These are phyloP conservation scores for Ceratocystis destructans DNA, from an alignment of 2,329 filamentous ascomycete genomes.

Conservation along the genomic window DNA sequence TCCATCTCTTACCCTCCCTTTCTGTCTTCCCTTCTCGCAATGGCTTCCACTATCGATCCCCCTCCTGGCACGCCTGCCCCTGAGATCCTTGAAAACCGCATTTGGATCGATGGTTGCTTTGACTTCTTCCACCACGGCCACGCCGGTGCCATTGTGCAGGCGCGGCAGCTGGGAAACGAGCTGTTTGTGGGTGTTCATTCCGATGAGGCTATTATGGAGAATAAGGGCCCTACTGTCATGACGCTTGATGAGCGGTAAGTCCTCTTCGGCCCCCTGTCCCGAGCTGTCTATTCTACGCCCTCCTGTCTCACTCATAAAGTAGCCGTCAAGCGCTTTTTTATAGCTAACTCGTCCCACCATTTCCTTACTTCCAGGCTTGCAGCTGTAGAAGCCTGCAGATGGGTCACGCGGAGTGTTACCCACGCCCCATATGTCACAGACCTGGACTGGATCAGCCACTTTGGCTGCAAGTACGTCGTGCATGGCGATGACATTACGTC, in stretches of 20 bases:
- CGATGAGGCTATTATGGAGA: conserved; percentile 86
- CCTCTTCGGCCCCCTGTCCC: neutral
- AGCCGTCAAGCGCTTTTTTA: no score
- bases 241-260: conserved; percentile 67
- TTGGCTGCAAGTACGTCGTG: conserved; percentile 88
- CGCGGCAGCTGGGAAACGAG: conserved; percentile 76
- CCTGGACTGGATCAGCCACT: conserved; percentile 86
- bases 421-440: conserved; percentile 89
- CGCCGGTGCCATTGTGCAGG: conserved; percentile 92
- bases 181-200: conserved; percentile 89
- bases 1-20: no score
- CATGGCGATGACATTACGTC: conserved; percentile 97
- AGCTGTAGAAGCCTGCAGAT: conserved; percentile 87
- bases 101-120: conserved; percentile 98
- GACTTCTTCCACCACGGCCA: conserved; percentile 98
- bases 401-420: conserved; percentile 73
- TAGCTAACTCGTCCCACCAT: conserved; percentile 16
- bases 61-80: conserved; percentile 38
- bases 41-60: conserved; percentile 17
- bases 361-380: conserved; percentile 44
- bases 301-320: no score
- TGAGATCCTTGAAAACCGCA: conserved; percentile 52
- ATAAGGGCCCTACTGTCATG: conserved; percentile 98
- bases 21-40: neutral
- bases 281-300: neutral